These are phyloP conservation scores for Globisporangium ultimum DNA, from an alignment of 352 stramenopile species.

Conservation along the genomic window DNA sequence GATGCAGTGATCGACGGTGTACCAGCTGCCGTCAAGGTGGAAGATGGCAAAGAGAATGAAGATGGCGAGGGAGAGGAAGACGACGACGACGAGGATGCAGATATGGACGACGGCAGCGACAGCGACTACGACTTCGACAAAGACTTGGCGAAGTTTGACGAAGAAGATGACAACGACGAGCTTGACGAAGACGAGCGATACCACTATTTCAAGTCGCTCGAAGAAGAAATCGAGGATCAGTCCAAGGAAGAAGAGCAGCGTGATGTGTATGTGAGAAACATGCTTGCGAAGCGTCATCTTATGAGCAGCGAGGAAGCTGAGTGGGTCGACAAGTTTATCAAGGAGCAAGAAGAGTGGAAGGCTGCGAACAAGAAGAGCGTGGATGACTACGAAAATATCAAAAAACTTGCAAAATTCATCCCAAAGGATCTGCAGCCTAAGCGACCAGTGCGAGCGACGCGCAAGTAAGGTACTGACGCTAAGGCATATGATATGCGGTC, in stretches of 20 bases:
- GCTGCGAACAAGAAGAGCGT: conserved; percentile 27
- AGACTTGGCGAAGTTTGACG: conserved; percentile 8
- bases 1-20: too few species aligned
- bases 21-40: too few species aligned
- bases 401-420: conserved; percentile 7
- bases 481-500: too few species aligned
- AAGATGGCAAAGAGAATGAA: background rate
- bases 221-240: conserved; percentile 6
- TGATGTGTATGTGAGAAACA: conserved; percentile 26
- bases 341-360: conserved; percentile 28
- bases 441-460: conserved; percentile 3
- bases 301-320: conserved; percentile 20
- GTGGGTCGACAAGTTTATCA: conserved; percentile 28
- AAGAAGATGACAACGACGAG: conserved; percentile 15
- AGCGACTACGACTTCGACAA: conserved; percentile 15
- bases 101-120: conserved; percentile 3
- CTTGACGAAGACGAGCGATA: conserved; percentile 5
- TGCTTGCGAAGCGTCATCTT: conserved; percentile 19
- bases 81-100: conserved; percentile 1
- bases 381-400: conserved; percentile 10
- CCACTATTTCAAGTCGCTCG: conserved; percentile 12
- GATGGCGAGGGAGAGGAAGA: background rate
- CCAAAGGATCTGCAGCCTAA: conserved; percentile 12
- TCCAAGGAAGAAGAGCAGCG: conserved; percentile 1
- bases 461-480: background rate